These are phyloP conservation scores for Trametes cinnabarina DNA, from an alignment of 768 basidiomycete genomes.

Conservation along the genomic window DNA sequence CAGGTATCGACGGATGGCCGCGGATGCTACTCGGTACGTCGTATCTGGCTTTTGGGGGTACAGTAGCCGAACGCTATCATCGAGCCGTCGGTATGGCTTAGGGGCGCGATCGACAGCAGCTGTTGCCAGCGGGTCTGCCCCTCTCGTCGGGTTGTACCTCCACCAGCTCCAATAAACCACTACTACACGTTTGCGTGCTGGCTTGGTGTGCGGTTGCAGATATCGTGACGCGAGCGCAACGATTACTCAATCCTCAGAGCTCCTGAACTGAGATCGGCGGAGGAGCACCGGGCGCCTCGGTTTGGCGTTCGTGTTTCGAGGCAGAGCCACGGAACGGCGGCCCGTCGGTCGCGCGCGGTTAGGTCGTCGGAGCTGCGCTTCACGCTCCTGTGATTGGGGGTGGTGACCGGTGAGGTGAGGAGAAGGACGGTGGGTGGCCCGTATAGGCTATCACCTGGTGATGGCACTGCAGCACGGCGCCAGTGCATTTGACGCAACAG, in stretches of 20 bases:
- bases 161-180: background rate
- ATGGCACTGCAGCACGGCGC: background rate
- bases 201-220: background rate
- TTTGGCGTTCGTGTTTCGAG: conserved; percentile 1
- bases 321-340: conserved; percentile 14
- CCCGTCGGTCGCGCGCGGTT: background rate
- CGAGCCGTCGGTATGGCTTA: background rate
- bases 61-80: conserved; percentile 8
- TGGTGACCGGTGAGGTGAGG: background rate
- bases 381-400: conserved; percentile 6
- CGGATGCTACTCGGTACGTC: conserved; percentile 1
- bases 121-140: conserved; percentile 4
- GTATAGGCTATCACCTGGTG: conserved; percentile 2
- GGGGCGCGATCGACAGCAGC: conserved; percentile 9
- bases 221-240: background rate
- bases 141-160: background rate
- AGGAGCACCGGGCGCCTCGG: background rate
- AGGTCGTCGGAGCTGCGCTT: background rate
- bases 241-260: background rate
- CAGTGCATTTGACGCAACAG: background rate
- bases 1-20: background rate
- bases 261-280: conserved; percentile 12
- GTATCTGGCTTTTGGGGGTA: conserved; percentile 7
- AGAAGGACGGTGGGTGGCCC: background rate
- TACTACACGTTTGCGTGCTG: background rate